Evolutionary conservation across 257 asterid genomes (phyloP), one percentile per base, ranked within the genome.

Genomic region (Rehmannia glutinosa): DNA sequence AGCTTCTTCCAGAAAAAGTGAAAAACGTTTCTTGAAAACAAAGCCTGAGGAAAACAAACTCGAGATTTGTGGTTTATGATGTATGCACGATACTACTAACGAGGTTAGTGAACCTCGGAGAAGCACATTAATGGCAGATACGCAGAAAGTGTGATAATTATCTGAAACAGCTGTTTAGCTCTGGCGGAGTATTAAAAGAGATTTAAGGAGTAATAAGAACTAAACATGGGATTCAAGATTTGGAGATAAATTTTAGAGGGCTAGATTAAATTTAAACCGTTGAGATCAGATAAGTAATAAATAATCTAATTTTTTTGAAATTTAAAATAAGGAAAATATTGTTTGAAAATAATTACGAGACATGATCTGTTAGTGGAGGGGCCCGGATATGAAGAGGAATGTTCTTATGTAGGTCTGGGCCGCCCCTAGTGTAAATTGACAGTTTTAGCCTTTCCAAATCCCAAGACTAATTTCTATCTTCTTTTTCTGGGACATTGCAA

Each of bases 241-340:
- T 77, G 77, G 76, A 68, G 70, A 57, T 6, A 38, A 28, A 15
- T 36, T 55, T 53, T 10, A 16, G 38, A 19, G 64, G 41, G 49
- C 6, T 56, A 64, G 74, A 47, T 50, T 20, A 54, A 66, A 73
- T 56, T 63, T 45, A 71, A 83, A 72, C 90, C 92, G 85, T 77
- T 76, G 73, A 81, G 78, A 80, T 80, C 82, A 68, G 77, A 72
- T 59, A 59, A 8, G 61, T 35, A 68, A 36, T n/a, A 39, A 28
- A 38, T 6, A 6, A 12, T 20, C 36, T 38, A 38, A 17, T 24
- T 52, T 60, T 43, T 76, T 73, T 80, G 72, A 86, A 76, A 54
- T 74, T 74, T 42, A 33, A 57, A 60, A 69, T 4, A n/a, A 38
- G 65, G 56, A 51, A 71, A 16, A 19, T 67, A n/a, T n/a, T n/a